Evolutionary conservation across 2,329 filamentous ascomycete genomes (phyloP).

Genomic region (Pyrenophora teres): DNA sequence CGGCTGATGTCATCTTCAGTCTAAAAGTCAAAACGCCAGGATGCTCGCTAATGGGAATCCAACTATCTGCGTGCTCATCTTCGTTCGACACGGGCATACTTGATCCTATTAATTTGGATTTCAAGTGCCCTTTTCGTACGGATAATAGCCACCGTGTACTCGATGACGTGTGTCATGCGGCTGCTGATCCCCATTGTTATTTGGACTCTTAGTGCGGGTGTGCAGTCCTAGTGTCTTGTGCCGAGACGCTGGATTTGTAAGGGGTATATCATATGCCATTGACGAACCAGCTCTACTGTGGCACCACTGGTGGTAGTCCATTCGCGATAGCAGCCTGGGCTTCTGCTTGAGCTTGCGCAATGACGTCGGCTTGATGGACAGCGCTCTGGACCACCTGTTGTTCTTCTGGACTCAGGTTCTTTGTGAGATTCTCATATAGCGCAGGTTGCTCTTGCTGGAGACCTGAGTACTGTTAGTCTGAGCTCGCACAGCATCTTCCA

Average conservation of each 20-base stretch:
- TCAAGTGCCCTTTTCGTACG: too few species aligned
- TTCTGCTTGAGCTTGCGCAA: constrained; percentile 42
- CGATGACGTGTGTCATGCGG: too few species aligned
- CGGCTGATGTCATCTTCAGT: constrained; percentile 18
- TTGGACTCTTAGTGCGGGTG: too few species aligned
- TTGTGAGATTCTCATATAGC: constrained; percentile 80
- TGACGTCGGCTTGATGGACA: constrained; percentile 70
- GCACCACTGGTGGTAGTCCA: constrained; percentile 24
- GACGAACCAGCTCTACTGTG: constrained; percentile 19
- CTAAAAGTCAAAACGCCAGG: constrained; percentile 33
- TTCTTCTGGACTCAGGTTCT: constrained; percentile 78
- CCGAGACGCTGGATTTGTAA: background rate
- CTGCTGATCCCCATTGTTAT: background rate
- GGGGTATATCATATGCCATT: background rate
- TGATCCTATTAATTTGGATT: background rate
- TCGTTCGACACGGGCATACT: constrained; percentile 1
- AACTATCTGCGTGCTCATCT: constrained; percentile 15
- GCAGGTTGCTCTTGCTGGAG: constrained; percentile 90
- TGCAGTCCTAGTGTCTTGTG: background rate
- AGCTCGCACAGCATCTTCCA: background rate
- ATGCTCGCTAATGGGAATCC: constrained; percentile 44
- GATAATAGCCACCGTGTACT: too few species aligned
- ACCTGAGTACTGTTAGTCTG: constrained; percentile 58
- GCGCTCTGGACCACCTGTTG: constrained; percentile 79
- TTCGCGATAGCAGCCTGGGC: constrained; percentile 30